phyloP scores from a whole-genome alignment of 495 filamentous ascomycete genomes.

The Lasiosphaeria ovina region DNA sequence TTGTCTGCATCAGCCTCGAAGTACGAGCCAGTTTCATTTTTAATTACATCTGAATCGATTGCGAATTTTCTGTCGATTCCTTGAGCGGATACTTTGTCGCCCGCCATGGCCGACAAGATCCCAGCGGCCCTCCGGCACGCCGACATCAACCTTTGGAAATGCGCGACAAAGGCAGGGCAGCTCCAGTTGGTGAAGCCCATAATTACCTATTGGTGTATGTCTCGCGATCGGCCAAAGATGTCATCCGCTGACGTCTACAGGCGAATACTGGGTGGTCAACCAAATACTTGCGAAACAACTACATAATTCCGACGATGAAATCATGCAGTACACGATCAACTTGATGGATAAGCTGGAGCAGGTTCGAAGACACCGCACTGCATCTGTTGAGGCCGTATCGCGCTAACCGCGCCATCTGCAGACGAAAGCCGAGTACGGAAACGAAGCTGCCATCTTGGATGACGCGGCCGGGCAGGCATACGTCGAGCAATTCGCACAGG shows the following conservation, averaged over 20 bases:
- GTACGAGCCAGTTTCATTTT: background rate
- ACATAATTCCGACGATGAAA: conserved; percentile 72
- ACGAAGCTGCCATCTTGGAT: conserved; percentile 69
- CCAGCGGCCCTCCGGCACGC: conserved; percentile 72
- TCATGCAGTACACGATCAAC: conserved; percentile 69
- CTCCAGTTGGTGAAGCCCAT: conserved; percentile 81
- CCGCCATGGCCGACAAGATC: conserved; percentile 67
- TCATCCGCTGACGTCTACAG: conserved; percentile 43
- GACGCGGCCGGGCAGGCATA: conserved; percentile 84
- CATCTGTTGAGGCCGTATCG: too few species aligned
- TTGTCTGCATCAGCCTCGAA: too few species aligned
- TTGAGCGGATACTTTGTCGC: background rate
- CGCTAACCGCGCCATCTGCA: conserved; percentile 25
- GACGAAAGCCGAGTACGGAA: conserved; percentile 60
- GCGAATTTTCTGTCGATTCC: background rate
- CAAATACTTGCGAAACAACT: conserved; percentile 79
- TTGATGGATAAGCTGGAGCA: conserved; percentile 92
- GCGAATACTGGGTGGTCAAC: conserved; percentile 90
- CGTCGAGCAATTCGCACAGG: conserved; percentile 87
- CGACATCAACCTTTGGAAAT: conserved; percentile 68
- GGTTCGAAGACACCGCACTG: conserved; percentile 43
- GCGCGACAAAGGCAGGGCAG: conserved; percentile 77
- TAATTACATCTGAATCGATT: background rate
- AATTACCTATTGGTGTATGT: conserved; percentile 91
- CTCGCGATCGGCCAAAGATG: background rate